Conservation (phyloP, 768 basidiomycete species). For the Auricularia sp. region DNA sequence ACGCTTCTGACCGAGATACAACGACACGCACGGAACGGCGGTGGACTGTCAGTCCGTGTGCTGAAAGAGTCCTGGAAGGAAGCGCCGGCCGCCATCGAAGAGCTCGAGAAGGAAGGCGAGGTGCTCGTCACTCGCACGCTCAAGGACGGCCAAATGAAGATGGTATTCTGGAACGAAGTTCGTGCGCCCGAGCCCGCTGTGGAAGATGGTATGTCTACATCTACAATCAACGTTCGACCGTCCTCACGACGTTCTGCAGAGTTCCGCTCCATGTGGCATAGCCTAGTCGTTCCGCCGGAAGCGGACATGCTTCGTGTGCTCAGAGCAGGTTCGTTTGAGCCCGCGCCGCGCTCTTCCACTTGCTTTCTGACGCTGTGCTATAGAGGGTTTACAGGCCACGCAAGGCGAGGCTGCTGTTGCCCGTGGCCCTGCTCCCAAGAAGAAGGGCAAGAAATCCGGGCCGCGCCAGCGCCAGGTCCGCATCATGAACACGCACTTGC, state of each 20-base stretch:
- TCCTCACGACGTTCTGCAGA: conserved; percentile 35
- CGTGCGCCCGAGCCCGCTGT: conserved; percentile 62
- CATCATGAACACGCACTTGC: conserved; percentile 84
- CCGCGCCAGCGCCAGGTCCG: conserved; percentile 66
- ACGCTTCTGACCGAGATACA: conserved; percentile 80
- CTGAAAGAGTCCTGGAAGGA: conserved; percentile 91
- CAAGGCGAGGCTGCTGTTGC: conserved; percentile 50
- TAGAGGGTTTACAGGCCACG: conserved; percentile 77
- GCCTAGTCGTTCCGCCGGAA: conserved; percentile 74
- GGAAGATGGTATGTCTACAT: conserved; percentile 56
- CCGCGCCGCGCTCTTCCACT: conserved; percentile 4
- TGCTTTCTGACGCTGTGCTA: conserved; percentile 2
- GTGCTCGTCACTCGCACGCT: conserved; percentile 78
- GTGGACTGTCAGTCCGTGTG: conserved; percentile 73
- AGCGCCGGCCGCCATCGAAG: conserved; percentile 72
- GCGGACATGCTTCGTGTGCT: conserved; percentile 73
- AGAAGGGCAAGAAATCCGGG: conserved; percentile 71
- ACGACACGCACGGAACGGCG: conserved; percentile 71
- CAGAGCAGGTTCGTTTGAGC: conserved; percentile 45
- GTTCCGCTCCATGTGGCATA: conserved; percentile 82
- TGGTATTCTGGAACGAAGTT: conserved; percentile 88
- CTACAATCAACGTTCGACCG: conserved; percentile 4
- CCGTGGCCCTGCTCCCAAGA: conserved; percentile 54
- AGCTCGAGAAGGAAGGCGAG: conserved; percentile 82
- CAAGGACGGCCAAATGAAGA: conserved; percentile 72